Evolutionary conservation across 2,329 filamentous ascomycete genomes (phyloP).

Genomic region (Gnomoniopsis sp.): DNA sequence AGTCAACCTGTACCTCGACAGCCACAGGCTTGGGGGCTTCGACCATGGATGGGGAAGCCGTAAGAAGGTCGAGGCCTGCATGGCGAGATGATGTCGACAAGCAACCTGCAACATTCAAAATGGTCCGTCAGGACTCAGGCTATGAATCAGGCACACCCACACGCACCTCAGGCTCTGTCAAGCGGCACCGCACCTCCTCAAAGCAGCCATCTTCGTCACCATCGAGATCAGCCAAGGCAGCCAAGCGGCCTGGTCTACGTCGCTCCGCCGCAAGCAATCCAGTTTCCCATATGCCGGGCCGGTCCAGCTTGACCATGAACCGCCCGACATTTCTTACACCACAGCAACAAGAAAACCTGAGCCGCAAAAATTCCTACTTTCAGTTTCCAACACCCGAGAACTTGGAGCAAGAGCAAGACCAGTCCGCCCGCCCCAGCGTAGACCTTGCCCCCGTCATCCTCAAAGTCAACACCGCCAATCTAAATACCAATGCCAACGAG

Average conservation of each 20-base stretch:
- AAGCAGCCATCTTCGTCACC: slow-evolving; percentile 28
- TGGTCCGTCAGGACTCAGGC: slow-evolving; percentile 56
- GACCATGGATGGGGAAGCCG: not conserved
- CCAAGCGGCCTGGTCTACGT: slow-evolving; percentile 38
- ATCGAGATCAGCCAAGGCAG: slow-evolving; percentile 25
- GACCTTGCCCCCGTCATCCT: slow-evolving; percentile 13
- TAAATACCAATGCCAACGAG: not conserved
- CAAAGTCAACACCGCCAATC: slow-evolving; percentile 16
- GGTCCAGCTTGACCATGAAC: slow-evolving; percentile 23
- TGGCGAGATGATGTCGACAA: slow-evolving; percentile 24
- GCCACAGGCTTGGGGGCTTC: slow-evolving; percentile 17
- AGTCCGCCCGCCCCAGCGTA: not conserved
- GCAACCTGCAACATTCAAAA: slow-evolving; percentile 34
- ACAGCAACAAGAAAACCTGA: slow-evolving; percentile 24
- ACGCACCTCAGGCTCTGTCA: slow-evolving; percentile 32
- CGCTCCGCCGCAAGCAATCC: slow-evolving; percentile 37
- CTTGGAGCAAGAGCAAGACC: slow-evolving; percentile 10
- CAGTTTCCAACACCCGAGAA: slow-evolving; percentile 23
- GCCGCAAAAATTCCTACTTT: slow-evolving; percentile 39
- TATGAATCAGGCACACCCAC: slow-evolving; percentile 48
- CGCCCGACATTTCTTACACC: slow-evolving; percentile 24
- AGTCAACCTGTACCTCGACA: slow-evolving; percentile 21
- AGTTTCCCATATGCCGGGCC: slow-evolving; percentile 22
- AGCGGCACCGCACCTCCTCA: slow-evolving; percentile 25
- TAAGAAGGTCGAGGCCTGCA: slow-evolving; percentile 2